phyloP scores from a whole-genome alignment of 192 early-diverging fungal species.

The Podochytrium sp. region DNA sequence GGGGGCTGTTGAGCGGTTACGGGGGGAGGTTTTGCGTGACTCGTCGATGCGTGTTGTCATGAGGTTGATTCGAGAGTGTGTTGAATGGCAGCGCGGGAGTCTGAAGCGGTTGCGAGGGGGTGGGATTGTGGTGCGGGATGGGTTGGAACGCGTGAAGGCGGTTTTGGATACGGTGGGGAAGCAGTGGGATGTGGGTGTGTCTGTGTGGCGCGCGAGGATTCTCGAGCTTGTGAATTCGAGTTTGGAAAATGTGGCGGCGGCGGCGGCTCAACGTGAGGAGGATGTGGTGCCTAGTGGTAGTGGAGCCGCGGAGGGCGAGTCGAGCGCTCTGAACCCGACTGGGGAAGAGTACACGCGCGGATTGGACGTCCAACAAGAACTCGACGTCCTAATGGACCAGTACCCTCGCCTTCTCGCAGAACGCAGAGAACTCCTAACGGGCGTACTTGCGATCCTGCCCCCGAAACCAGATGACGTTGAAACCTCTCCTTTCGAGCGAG shows the following conservation, averaged over 20 bases:
- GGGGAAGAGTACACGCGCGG: slow-evolving; percentile 42
- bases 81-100: background rate
- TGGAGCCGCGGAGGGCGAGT: background rate
- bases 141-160: background rate
- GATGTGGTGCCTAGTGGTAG: background rate
- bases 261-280: background rate
- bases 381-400: slow-evolving; percentile 24
- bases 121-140: slow-evolving; percentile 10
- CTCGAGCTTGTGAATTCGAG: slow-evolving; percentile 16
- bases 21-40: background rate
- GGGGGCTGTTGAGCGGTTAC: background rate
- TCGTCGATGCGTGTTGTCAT: background rate
- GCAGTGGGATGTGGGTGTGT: slow-evolving; percentile 27
- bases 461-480: background rate
- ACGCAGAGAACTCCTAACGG: slow-evolving; percentile 41
- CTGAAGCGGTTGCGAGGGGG: background rate
- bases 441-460: background rate
- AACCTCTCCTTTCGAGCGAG: background rate
- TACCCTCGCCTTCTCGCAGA: slow-evolving; percentile 37
- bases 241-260: slow-evolving; percentile 6
- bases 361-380: slow-evolving; percentile 23
- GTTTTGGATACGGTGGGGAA: slow-evolving; percentile 1
- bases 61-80: background rate
- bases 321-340: background rate
- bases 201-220: slow-evolving; percentile 34